Base-by-base conservation (phyloP, 768 basidiomycete genomes). In the Leccinum rimulosum region DNA sequence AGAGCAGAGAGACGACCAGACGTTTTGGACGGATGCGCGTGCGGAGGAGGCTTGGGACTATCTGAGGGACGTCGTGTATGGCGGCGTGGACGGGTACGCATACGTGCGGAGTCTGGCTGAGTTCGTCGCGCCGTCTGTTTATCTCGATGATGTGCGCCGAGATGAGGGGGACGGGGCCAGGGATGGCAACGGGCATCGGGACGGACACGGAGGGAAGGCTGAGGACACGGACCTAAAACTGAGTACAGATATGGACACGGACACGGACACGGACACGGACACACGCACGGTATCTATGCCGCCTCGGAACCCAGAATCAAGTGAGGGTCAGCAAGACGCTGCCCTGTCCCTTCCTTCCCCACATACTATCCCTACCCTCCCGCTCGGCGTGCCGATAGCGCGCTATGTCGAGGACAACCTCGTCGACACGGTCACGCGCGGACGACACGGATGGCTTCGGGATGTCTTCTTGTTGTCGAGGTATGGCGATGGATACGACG, bases 81-180 rank as follows among this genome's bases (percentile, higher is more conserved):
- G 91, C 0, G 89, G 91, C 50, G 78, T 84, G 0, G 88, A 90
- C 57, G 90, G 91, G 2, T 72, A 85, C 28, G 90, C 90, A 6
- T 92, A 92, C 69, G 80, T 87, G 54, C 78, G 87, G 60, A 92
- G 91, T 68, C 65, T 93, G 56, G 89, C 89, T 27, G 86, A 89
- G 71, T 93, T 92, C 62, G 77, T 86, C 33, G 68, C 75, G 5
- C 68, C 70, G 17, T 67, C 75, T 25, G 53, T 52, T 48, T 56
- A 66, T 25, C 58, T 66, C 57, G 3, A 4, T 7, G 51, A 50
- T 3, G 33, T 27, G 30, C 35, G 33, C 35, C 15, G 36, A 38
- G 22, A 9, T 38, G 17, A 35, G 35, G 38, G 38, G 9, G 40
- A 43, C 9, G 38, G 17, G 17, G 3, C 22, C 22, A 2, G 17